Evolutionary conservation across 768 basidiomycete species (phyloP).

Genomic region (Naganishia onofrii): DNA sequence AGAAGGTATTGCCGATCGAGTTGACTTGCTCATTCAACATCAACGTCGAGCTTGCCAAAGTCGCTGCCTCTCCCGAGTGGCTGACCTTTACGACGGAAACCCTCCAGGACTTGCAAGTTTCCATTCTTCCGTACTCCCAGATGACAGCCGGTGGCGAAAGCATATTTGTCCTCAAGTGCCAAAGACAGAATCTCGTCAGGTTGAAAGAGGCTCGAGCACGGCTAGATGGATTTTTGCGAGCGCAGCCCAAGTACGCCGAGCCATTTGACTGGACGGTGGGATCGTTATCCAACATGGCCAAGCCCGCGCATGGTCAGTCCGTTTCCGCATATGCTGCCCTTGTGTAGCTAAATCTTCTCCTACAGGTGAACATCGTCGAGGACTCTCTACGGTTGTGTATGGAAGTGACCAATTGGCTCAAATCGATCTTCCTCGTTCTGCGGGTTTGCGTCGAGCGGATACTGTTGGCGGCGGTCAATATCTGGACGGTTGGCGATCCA

Average conservation of each 20-base stretch:
- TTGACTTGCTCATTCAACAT: constrained; percentile 90
- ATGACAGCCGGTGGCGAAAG: constrained; percentile 68
- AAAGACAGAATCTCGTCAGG: constrained; percentile 76
- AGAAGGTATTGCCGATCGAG: constrained; percentile 97
- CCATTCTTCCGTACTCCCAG: constrained; percentile 78
- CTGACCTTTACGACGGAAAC: constrained; percentile 78
- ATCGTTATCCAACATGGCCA: background rate
- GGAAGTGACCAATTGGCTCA: background rate
- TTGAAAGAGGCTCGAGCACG: constrained; percentile 7
- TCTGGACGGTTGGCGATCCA: constrained; percentile 15
- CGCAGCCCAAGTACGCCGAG: constrained; percentile 8
- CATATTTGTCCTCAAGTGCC: constrained; percentile 93
- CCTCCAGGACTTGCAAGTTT: constrained; percentile 90
- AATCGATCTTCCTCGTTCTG: background rate
- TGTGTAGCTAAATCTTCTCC: background rate
- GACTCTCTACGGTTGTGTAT: background rate
- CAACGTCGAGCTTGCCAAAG: constrained; percentile 69
- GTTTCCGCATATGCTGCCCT: background rate
- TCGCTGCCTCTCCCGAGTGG: constrained; percentile 79
- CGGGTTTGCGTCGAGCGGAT: constrained; percentile 2
- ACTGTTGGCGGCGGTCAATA: background rate
- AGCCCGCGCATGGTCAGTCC: background rate
- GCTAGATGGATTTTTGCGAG: background rate
- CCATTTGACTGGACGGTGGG: constrained; percentile 1
- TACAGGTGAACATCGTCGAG: constrained; percentile 14